These are phyloP conservation scores for Schizosaccharomyces pombe DNA, from an alignment of 805 yeast species.

Conservation along the genomic window DNA sequence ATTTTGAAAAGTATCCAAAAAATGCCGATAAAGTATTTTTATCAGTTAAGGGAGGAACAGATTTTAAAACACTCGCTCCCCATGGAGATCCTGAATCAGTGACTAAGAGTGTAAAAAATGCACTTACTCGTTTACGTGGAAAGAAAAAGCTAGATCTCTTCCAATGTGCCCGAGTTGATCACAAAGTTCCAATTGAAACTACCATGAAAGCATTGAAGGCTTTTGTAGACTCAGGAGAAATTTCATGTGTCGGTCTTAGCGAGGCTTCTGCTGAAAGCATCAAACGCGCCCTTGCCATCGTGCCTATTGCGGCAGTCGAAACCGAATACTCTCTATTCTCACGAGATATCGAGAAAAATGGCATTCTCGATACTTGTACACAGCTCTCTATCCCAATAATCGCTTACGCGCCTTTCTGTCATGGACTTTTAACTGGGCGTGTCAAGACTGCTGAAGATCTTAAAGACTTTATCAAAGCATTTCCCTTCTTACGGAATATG, in stretches of 20 bases:
- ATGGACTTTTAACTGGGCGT: constrained; percentile 52
- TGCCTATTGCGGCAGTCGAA: constrained; percentile 46
- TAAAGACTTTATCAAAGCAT: constrained; percentile 24
- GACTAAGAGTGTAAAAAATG: not conserved
- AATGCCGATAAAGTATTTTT: constrained; percentile 28
- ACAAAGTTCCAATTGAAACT: constrained; percentile 31
- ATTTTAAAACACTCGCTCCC: constrained; percentile 20
- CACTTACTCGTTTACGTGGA: constrained; percentile 11
- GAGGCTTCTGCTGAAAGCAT: constrained; percentile 47
- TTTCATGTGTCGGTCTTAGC: constrained; percentile 50
- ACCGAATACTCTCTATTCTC: constrained; percentile 53
- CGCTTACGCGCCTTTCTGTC: constrained; percentile 65
- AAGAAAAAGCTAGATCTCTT: constrained; percentile 32
- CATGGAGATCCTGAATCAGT: constrained; percentile 8
- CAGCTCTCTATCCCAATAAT: constrained; percentile 40
- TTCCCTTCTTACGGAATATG: constrained; percentile 25
- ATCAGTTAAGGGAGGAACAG: constrained; percentile 37
- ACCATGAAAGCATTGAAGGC: constrained; percentile 33
- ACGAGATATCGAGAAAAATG: constrained; percentile 38
- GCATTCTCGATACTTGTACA: constrained; percentile 34
- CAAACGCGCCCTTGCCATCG: constrained; percentile 28
- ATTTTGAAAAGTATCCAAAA: constrained; percentile 24
- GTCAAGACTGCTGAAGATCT: constrained; percentile 22
- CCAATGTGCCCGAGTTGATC: constrained; percentile 52
- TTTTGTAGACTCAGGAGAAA: constrained; percentile 37